phyloP scores from a whole-genome alignment of 768 basidiomycete genomes.

The Myochromella boudieri region DNA sequence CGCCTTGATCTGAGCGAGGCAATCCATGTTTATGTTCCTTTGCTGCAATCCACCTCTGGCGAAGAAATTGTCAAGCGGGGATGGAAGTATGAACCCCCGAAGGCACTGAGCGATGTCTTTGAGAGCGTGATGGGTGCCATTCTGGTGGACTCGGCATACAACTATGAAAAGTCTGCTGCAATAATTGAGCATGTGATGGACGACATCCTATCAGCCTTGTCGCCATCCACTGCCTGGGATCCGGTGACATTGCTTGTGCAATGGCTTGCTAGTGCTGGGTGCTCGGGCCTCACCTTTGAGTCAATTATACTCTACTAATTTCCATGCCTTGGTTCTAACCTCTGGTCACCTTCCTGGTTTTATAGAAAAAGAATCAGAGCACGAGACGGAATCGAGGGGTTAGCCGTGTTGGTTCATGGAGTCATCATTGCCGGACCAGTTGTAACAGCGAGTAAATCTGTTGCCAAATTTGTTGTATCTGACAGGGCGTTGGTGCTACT shows the following conservation, averaged over 20 bases:
- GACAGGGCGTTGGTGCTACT: constrained; percentile 60
- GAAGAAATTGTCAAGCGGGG: constrained; percentile 65
- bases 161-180: constrained; percentile 65
- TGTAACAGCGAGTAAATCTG: constrained; percentile 49
- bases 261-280: constrained; percentile 63
- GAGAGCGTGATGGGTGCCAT: constrained; percentile 86
- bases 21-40: constrained; percentile 58
- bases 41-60: constrained; percentile 53
- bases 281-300: constrained; percentile 38
- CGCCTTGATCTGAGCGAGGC: constrained; percentile 65
- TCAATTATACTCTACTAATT: constrained; percentile 20
- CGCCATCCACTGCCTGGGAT: constrained; percentile 61
- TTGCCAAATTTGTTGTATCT: constrained; percentile 70
- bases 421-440: constrained; percentile 58
- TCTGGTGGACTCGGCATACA: constrained; percentile 72
- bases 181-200: constrained; percentile 65
- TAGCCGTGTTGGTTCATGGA: constrained; percentile 62
- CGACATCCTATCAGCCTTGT: constrained; percentile 61
- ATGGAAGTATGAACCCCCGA: constrained; percentile 87
- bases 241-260: constrained; percentile 72
- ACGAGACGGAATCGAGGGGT: constrained; percentile 35
- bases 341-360: no score
- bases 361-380: constrained; percentile 22
- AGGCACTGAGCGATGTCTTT: constrained; percentile 80
- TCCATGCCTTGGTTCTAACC: neutral